Evolutionary conservation across 306 rosid genomes (phyloP).

Genomic region (Cucumis hystrix): DNA sequence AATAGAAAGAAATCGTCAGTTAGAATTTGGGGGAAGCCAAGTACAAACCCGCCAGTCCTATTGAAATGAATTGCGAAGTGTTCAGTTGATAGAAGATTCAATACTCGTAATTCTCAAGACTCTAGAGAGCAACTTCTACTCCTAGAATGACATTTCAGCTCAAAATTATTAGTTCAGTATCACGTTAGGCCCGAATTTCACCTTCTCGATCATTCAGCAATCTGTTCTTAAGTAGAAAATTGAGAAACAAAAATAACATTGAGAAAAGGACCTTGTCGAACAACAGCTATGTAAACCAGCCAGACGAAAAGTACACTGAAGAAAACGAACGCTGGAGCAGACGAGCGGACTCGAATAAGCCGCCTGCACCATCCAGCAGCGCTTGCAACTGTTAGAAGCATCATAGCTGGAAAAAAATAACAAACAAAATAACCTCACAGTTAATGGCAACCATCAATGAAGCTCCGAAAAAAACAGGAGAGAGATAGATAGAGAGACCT

Average conservation of each 20-base stretch:
- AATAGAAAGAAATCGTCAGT: neutral
- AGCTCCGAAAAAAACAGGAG: neutral
- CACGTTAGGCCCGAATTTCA: neutral
- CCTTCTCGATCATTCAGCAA: neutral
- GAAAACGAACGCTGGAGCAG: slow-evolving; percentile 38
- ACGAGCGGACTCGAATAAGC: slow-evolving; percentile 17
- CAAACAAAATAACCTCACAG: neutral
- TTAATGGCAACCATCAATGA: neutral
- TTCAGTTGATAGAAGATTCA: neutral
- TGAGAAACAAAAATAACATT: neutral
- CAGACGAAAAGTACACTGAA: slow-evolving; percentile 29
- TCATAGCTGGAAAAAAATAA: slow-evolving; percentile 3
- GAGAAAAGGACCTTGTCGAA: slow-evolving; percentile 21
- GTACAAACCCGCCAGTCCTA: neutral
- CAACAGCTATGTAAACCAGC: slow-evolving; percentile 19
- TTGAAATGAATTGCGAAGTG: neutral
- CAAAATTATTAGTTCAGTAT: neutral
- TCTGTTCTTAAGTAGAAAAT: neutral
- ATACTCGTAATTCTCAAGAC: neutral
- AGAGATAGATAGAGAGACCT: slow-evolving; percentile 7
- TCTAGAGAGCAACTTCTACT: neutral
- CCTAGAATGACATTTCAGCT: neutral
- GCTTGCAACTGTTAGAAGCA: slow-evolving; percentile 20
- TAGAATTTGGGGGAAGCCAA: neutral
- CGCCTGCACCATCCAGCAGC: slow-evolving; percentile 23